Base-by-base conservation (phyloP, 2,329 filamentous ascomycete species). In the Torrubiellomyces zombiae region DNA sequence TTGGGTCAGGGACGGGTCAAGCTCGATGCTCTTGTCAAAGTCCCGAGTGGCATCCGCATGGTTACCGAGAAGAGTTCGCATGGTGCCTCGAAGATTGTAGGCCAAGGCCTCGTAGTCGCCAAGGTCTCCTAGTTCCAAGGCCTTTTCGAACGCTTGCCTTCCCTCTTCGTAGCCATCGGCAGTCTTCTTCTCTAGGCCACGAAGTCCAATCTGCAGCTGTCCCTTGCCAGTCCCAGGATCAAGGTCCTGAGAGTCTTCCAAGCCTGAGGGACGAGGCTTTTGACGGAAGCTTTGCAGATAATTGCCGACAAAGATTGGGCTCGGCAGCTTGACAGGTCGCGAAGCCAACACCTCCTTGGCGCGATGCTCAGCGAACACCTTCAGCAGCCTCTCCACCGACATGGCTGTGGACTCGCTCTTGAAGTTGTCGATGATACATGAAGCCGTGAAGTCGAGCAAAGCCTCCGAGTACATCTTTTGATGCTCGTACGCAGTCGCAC, bases 371-470 rank as follows among this genome's bases (percentile, higher is more conserved):
- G 89, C 89, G 24, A 95, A 86, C 59, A 92, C 92, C 66, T 95
- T 95, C 34, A 98, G 65, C 34, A 98, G 59, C 33, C 86, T 66
- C 61, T 98, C 89, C 7, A 98, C 85, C 21, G 83, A 75, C 50
- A 85, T 73, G 14, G 86, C 83, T 45, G 80, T 91, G 32, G 67
- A 63, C 43, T 93, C 79, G 51, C 89, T 95, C 56, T 80, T 77
- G 66, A 98, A 98, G 34, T 79, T 79, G 50, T 98, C 89, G 49
- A 98, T 93, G 51, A 98, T 98, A 60, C 89, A 98, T 57, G 86
- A 94, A 30, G 89, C 89, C 7, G 89, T 98, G 58, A 92, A 95
- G 57, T 98, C 89, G 35, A 98, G 69, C 7, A 98, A 74, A 22
- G 89, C 86, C 48, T 95, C 86, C 51, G 83, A 89, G 60, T 77